Percentiles rank a stretch among this genome's conserved stretches.
phyloP scores from a whole-genome alignment of 169 alveolate genomes.

The Sarcocystis neurona region DNA sequence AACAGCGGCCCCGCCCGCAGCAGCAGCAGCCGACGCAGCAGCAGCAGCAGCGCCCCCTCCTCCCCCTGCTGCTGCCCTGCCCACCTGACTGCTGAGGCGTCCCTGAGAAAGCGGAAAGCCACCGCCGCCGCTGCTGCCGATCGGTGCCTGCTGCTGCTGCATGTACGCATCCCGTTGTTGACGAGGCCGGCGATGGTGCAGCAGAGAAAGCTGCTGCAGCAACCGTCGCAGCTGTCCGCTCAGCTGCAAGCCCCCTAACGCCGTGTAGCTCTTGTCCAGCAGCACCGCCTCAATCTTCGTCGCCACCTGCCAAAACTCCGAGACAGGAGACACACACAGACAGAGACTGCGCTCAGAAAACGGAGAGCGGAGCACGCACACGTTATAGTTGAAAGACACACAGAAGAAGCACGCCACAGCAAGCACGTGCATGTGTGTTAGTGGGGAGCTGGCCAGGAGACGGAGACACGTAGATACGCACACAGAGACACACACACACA shows the following conservation, averaged over 20 bases:
- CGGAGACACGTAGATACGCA: too few relatives aligned
- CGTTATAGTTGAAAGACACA: too few relatives aligned
- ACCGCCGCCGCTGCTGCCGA: not conserved
- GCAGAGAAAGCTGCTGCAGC: conserved; percentile 2
- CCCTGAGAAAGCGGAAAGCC: not conserved
- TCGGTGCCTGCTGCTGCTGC: not conserved
- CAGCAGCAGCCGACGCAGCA: not conserved
- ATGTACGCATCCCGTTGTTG: not conserved
- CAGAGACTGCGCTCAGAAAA: not conserved
- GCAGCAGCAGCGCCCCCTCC: not conserved
- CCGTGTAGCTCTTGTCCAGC: conserved; percentile 24
- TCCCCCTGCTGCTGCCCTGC: not conserved
- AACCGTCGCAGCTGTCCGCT: conserved; percentile 30
- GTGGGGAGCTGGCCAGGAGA: too few relatives aligned
- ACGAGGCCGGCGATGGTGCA: conserved; percentile 13
- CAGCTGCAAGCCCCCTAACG: conserved; percentile 24
- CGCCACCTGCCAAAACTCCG: not conserved
- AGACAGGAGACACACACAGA: not conserved
- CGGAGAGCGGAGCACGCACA: too few relatives aligned
- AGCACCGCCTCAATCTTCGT: conserved; percentile 26
- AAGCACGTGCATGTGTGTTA: too few relatives aligned
- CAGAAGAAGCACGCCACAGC: too few relatives aligned
- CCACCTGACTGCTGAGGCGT: not conserved
- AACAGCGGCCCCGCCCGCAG: not conserved
- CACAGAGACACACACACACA: too few relatives aligned